Evolutionary conservation across 768 basidiomycete genomes (phyloP), one percentile per base, ranked within the genome.

Genomic region (Polyporus arcularius): DNA sequence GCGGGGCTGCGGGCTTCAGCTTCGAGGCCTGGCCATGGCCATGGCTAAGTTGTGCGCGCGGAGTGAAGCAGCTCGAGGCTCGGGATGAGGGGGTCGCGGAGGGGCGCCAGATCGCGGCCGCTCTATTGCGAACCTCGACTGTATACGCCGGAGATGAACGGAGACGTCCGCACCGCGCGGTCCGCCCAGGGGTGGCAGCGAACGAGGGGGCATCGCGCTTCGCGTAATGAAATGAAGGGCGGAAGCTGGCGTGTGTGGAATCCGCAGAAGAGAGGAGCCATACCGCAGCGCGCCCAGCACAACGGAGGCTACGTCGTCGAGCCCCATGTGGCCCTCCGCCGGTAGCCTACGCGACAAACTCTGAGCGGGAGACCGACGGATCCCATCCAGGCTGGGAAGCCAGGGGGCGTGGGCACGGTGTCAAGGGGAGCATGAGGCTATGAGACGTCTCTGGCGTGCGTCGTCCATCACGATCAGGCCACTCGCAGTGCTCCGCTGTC

Each of bases 341-440:
- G 26, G 28, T 11, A 26, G 21, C 45, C 12, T 46, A 21, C 9
- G 16, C 45, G 42, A 18, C 42, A 11, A 14, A 16, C 42, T 6
- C 11, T 35, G 11, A 6, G 15, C 42, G 39, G 52, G 52, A 53
- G 40, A 26, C 42, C 32, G 35, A 40, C 54, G 26, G 26, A 26
- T 48, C 10, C 46, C 12, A 48, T 28, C 4, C 4, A 26, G 46
- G 46, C 46, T 35, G 51, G 51, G 40, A 28, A 28, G 52, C 18
- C 21, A 26, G 21, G 15, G 38, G 32, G 32, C 50, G 60, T 28
- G 51, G 18, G 42, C 11, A 28, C 50, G 51, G 50, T 55, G 54
- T 50, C 48, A 48, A 45, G 53, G 55, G 28, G 42, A 41, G 52
- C 60, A 61, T 35, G 60, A 61, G 60, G 60, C 60, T 61, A 61